These are phyloP conservation scores for Hygrophila difformis DNA, from an alignment of 257 asterid genomes.

Conservation along the genomic window DNA sequence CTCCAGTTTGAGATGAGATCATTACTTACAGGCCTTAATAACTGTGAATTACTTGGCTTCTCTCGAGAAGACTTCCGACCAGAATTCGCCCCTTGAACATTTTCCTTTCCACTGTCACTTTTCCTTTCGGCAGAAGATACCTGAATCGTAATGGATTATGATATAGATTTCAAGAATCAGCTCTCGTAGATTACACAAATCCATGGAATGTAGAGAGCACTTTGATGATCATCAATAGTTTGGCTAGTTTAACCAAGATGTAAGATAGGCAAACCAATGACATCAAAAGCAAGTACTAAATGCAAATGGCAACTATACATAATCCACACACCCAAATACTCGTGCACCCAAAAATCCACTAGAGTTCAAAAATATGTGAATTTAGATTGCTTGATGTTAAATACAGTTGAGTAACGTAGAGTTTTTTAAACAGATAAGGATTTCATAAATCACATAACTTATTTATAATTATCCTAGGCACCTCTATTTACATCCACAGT, in stretches of 20 bases:
- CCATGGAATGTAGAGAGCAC: conserved; percentile 5
- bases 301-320: conserved; percentile 1
- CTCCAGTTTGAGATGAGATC: conserved; percentile 11
- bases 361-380: too few relatives aligned
- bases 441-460: conserved; percentile 16
- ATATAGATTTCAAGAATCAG: conserved; percentile 1
- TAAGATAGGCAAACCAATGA: conserved; percentile 1
- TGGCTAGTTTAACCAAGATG: conserved; percentile 6
- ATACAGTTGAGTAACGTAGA: conserved; percentile 5
- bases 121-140: conserved; percentile 76
- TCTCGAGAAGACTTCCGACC: conserved; percentile 47
- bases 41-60: conserved; percentile 44
- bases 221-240: conserved; percentile 2
- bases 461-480: too few relatives aligned
- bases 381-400: too few relatives aligned
- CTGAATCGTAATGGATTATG: conserved; percentile 35
- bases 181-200: conserved; percentile 8
- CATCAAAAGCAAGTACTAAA: conserved; percentile 6
- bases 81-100: conserved; percentile 44
- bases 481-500: too few relatives aligned
- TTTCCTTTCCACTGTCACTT: conserved; percentile 57
- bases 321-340: too few relatives aligned
- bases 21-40: conserved; percentile 81
- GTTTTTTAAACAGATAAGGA: background rate
- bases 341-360: too few relatives aligned